These are phyloP conservation scores for Xerocomus potaroensis DNA, from an alignment of 768 basidiomycete species.

Conservation along the genomic window DNA sequence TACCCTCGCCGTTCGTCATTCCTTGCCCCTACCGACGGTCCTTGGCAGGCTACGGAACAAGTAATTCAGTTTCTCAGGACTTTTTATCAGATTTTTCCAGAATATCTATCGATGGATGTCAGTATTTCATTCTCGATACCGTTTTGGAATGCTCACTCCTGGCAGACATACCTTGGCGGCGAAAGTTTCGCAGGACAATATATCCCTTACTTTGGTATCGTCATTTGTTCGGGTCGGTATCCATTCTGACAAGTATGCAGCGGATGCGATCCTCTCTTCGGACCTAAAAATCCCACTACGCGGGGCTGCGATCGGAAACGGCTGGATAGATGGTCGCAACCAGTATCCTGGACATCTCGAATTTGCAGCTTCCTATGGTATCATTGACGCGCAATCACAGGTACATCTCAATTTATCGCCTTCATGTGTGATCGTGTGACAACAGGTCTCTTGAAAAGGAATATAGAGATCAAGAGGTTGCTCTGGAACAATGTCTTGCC, in stretches of 20 bases:
- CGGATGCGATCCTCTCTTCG: conserved; percentile 69
- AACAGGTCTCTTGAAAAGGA: conserved; percentile 36
- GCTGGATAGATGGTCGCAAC: conserved; percentile 88
- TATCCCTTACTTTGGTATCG: conserved; percentile 89
- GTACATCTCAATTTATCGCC: conserved; percentile 36
- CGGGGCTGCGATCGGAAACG: conserved; percentile 92
- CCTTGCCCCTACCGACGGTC: conserved; percentile 1
- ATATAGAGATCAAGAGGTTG: conserved; percentile 55
- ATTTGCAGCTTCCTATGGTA: conserved; percentile 73
- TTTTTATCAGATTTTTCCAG: conserved; percentile 90
- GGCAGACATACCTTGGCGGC: conserved; percentile 89
- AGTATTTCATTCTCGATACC: conserved; percentile 29
- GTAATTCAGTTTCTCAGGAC: conserved; percentile 81
- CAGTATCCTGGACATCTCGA: conserved; percentile 92
- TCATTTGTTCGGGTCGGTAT: not conserved
- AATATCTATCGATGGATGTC: conserved; percentile 78
- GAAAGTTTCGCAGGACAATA: conserved; percentile 98
- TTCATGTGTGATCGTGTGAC: conserved; percentile 2
- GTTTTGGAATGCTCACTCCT: conserved; percentile 7
- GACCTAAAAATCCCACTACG: conserved; percentile 57
- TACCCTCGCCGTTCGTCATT: conserved; percentile 18
- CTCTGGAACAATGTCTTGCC: conserved; percentile 56
- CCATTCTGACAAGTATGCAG: conserved; percentile 36
- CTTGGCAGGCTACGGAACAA: conserved; percentile 63
- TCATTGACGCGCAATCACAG: conserved; percentile 68